These are phyloP conservation scores for Wickerhamomyces ciferrii DNA, from an alignment of 805 yeast genomes.

Conservation along the genomic window DNA sequence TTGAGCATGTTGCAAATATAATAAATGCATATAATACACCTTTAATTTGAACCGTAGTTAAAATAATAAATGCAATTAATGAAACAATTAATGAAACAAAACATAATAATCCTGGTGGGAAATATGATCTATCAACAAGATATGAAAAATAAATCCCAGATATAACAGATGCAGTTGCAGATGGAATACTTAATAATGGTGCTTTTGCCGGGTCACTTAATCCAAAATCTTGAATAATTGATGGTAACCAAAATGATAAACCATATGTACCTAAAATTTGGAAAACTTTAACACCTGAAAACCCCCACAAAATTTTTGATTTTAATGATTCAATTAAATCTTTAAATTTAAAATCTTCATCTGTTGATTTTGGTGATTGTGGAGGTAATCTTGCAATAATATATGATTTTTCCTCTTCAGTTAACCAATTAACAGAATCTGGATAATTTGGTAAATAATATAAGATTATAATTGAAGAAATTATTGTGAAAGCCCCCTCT, in stretches of 20 bases:
- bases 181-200: slow-evolving; percentile 15
- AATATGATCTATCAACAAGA: slow-evolving; percentile 8
- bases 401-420: slow-evolving; percentile 9
- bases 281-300: slow-evolving; percentile 8
- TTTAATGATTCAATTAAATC: slow-evolving; percentile 1
- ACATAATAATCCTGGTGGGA: slow-evolving; percentile 2
- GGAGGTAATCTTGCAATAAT: slow-evolving; percentile 5
- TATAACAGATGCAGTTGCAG: slow-evolving; percentile 8
- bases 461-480: slow-evolving; percentile 4
- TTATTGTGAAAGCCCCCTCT: slow-evolving; percentile 14
- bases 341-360: background rate
- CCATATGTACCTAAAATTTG: slow-evolving; percentile 13
- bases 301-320: slow-evolving; percentile 5
- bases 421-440: slow-evolving; percentile 12
- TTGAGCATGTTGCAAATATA: slow-evolving; percentile 4
- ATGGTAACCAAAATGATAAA: slow-evolving; percentile 11
- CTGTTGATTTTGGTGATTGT: slow-evolving; percentile 4
- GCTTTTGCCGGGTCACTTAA: background rate
- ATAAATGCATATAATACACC: slow-evolving; percentile 7
- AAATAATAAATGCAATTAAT: slow-evolving; percentile 1
- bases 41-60: slow-evolving; percentile 3
- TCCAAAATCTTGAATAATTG: slow-evolving; percentile 10
- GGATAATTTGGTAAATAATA: slow-evolving; percentile 16
- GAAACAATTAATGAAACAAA: background rate
- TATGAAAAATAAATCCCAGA: slow-evolving; percentile 11